Evolutionary conservation across 1,139 yeast genomes (phyloP).

Genomic region (Wickerhamomyces sp.): DNA sequence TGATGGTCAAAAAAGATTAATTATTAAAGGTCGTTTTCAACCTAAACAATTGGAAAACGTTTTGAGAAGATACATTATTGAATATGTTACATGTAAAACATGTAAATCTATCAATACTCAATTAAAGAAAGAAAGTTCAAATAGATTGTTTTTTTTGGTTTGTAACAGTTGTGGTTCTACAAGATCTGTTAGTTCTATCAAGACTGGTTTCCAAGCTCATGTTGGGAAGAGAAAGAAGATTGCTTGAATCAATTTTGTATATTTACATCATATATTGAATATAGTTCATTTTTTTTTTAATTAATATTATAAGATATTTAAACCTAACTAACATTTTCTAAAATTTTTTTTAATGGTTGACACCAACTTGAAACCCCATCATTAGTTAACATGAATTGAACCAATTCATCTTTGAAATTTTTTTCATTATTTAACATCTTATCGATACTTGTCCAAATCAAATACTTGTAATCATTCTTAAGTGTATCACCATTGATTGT

Average conservation of each 20-base stretch:
- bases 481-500: slow-evolving; percentile 6
- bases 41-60: slow-evolving; percentile 97
- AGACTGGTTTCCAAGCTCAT: slow-evolving; percentile 99
- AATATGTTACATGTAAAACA: slow-evolving; percentile 97
- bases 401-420: slow-evolving; percentile 27
- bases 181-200: slow-evolving; percentile 93
- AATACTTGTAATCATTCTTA: neutral
- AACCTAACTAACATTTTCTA: slow-evolving; percentile 33
- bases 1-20: slow-evolving; percentile 95
- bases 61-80: slow-evolving; percentile 91
- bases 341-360: slow-evolving; percentile 45
- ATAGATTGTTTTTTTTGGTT: slow-evolving; percentile 94
- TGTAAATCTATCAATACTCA: slow-evolving; percentile 98
- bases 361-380: slow-evolving; percentile 55
- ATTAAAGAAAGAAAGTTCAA: slow-evolving; percentile 89
- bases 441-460: neutral
- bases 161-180: slow-evolving; percentile 98
- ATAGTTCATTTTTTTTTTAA: too few species aligned
- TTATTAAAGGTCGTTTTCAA: slow-evolving; percentile 96
- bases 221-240: slow-evolving; percentile 68
- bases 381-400: slow-evolving; percentile 43
- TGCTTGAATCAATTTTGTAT: slow-evolving; percentile 7
- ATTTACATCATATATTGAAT: neutral
- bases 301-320: too few species aligned
- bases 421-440: slow-evolving; percentile 7